Evolutionary conservation across 192 early-diverging fungal species (phyloP), one percentile per base, ranked within the genome.

Genomic region (Mortierella alpina): DNA sequence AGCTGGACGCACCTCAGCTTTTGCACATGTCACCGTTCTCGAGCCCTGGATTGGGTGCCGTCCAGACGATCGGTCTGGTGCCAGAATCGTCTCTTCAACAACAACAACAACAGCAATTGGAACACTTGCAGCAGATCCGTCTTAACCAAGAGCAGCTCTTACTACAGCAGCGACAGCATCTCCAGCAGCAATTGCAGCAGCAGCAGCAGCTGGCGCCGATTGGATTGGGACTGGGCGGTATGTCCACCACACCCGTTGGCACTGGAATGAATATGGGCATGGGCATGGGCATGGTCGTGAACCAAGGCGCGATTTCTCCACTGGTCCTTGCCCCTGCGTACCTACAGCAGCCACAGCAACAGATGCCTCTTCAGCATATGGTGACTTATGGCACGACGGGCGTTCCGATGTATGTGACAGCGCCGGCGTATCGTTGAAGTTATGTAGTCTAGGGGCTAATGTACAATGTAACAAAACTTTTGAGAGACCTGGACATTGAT

Each of bases 71-170:
- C 2, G 31, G 41, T 6, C 23, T 54, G 7, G 18, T 50, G 1
- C 17, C 52, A 4, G 46, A 50, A 1, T 11, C 59, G 18, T 54
- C 59, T 7, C 54, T 64, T 7, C 57, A 49, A 18, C 59, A 47
- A 23, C 72, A 73, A 23, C 72, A 73, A 41, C 72, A 73, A 31
- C 72, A 73, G 41, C 72, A 73, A 17, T 22, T 73, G 52, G 72
- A 73, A 61, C 74, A 76, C 31, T 18, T 69, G 18, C 74, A 76
- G 31, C 66, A 68, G 61, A 76, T 76, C 55, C 74, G 74, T 1
- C 20, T 76, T 39, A 66, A 76, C 20, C 66, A 76, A 40, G 66
- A 75, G 20, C 73, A 75, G 3, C 12, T 68, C 22, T 40, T 75
- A 13, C 41, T 69, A 7, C 73, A 75, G 22, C 73, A 75, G 22